Percentiles rank a stretch among this genome's conserved stretches.
Conservation (phyloP, 257 asterid genomes). For the Hygrophila difformis region DNA sequence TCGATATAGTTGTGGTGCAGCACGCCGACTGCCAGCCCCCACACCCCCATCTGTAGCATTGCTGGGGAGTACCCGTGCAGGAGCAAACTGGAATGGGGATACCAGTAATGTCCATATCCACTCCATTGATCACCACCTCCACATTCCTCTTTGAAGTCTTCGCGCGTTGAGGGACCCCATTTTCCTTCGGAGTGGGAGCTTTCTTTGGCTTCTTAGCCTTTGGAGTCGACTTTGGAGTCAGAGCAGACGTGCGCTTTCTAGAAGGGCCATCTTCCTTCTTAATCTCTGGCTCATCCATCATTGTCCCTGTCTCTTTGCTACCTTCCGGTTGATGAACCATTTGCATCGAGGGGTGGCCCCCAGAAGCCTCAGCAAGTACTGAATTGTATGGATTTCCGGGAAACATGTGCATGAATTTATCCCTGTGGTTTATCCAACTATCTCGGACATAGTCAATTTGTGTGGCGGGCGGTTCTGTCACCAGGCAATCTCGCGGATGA, state of each 20-base stretch:
- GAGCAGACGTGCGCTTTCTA: slow-evolving; percentile 47
- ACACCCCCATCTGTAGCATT: slow-evolving; percentile 95
- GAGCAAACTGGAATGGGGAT: slow-evolving; percentile 93
- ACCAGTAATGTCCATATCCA: slow-evolving; percentile 79
- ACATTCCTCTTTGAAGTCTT: slow-evolving; percentile 65
- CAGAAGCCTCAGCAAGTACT: slow-evolving; percentile 57
- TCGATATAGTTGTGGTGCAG: slow-evolving; percentile 82
- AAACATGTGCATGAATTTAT: slow-evolving; percentile 65
- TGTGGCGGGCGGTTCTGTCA: slow-evolving; percentile 48
- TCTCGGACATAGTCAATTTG: slow-evolving; percentile 79
- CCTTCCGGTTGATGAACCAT: slow-evolving; percentile 56
- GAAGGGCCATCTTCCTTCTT: slow-evolving; percentile 42
- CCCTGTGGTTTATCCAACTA: slow-evolving; percentile 76
- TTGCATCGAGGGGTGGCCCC: slow-evolving; percentile 46
- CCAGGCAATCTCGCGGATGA: slow-evolving; percentile 51
- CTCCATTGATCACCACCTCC: slow-evolving; percentile 74
- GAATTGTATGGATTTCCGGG: slow-evolving; percentile 50
- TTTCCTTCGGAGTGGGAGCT: slow-evolving; percentile 45
- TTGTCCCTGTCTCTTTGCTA: slow-evolving; percentile 27
- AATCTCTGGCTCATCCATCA: slow-evolving; percentile 40
- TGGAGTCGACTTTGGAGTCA: slow-evolving; percentile 46
- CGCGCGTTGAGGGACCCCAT: slow-evolving; percentile 46
- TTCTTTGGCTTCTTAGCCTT: slow-evolving; percentile 69
- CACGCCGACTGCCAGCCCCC: slow-evolving; percentile 99
- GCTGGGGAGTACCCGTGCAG: slow-evolving; percentile 91